These are phyloP conservation scores for Prototheca wickerhamii DNA, from an alignment of 163 green algal species.

Conservation along the genomic window DNA sequence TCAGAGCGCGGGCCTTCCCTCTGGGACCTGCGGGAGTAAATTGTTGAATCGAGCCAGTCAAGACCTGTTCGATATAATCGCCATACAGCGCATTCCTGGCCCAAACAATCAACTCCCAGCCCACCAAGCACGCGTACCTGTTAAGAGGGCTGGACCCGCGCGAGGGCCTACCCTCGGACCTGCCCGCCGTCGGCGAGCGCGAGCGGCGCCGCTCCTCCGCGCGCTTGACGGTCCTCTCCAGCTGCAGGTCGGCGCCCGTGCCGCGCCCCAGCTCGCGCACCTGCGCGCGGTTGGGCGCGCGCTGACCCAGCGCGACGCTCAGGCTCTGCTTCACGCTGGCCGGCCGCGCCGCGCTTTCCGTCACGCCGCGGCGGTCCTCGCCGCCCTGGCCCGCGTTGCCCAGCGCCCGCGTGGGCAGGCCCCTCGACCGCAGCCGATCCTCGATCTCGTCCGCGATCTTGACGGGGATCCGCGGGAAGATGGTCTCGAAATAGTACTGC, in stretches of 20 bases:
- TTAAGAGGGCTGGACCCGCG: no score
- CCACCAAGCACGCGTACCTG: no score
- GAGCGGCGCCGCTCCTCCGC: background rate
- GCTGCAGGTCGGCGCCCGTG: conserved; percentile 22
- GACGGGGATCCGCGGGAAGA: conserved; percentile 92
- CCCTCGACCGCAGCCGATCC: conserved; percentile 45
- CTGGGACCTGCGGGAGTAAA: no score
- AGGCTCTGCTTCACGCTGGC: conserved; percentile 85
- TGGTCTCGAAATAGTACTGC: conserved; percentile 98
- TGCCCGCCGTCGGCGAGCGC: background rate
- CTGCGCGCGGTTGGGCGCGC: conserved; percentile 72
- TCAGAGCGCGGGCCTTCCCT: no score
- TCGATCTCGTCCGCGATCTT: conserved; percentile 66
- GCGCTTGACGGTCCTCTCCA: conserved; percentile 1
- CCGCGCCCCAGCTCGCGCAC: conserved; percentile 46
- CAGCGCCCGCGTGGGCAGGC: conserved; percentile 55
- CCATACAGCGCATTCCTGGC: no score
- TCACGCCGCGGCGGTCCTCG: conserved; percentile 57
- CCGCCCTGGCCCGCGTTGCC: conserved; percentile 75
- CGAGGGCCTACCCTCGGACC: background rate
- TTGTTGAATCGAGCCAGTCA: no score
- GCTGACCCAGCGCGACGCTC: conserved; percentile 85
- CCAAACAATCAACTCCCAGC: no score
- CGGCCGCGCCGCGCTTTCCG: conserved; percentile 59
- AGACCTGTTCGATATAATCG: no score